These are phyloP conservation scores for Colletotrichum endophyticum DNA, from an alignment of 2,329 filamentous ascomycete species.

Conservation along the genomic window DNA sequence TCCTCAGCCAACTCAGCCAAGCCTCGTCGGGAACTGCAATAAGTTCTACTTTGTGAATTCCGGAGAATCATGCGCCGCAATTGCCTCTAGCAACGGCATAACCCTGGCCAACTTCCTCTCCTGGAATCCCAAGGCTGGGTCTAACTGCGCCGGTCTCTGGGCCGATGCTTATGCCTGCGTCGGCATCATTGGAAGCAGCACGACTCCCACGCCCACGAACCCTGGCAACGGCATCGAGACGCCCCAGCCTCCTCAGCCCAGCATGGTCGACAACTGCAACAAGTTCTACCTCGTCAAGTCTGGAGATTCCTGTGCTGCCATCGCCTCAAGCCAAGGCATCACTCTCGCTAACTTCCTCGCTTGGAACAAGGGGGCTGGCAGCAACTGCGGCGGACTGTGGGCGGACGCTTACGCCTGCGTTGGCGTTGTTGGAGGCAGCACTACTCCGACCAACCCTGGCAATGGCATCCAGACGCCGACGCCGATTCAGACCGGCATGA, in stretches of 20 bases:
- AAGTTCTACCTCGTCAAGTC: background rate
- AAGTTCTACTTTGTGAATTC: background rate
- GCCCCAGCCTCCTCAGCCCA: background rate
- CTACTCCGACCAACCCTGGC: background rate
- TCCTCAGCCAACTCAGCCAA: background rate
- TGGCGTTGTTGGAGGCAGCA: background rate
- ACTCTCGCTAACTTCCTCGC: conserved; percentile 24
- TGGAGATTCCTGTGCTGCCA: background rate
- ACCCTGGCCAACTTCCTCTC: conserved; percentile 24
- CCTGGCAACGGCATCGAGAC: background rate
- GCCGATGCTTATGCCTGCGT: conserved; percentile 15
- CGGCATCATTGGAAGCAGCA: background rate
- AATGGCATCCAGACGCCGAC: conserved; percentile 18
- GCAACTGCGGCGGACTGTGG: conserved; percentile 28
- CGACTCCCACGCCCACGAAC: background rate
- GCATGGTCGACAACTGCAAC: background rate
- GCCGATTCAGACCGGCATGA: conserved; percentile 15
- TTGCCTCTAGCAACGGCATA: conserved; percentile 3
- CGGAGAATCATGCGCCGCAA: background rate
- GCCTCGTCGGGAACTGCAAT: background rate
- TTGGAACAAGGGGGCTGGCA: conserved; percentile 35
- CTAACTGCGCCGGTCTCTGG: conserved; percentile 28
- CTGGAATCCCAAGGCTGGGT: conserved; percentile 35
- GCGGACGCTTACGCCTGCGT: conserved; percentile 15
- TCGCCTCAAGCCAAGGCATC: conserved; percentile 6